Evolutionary conservation across 208 protist genomes (phyloP).

Genomic region (Vickermania spadyakhi): DNA sequence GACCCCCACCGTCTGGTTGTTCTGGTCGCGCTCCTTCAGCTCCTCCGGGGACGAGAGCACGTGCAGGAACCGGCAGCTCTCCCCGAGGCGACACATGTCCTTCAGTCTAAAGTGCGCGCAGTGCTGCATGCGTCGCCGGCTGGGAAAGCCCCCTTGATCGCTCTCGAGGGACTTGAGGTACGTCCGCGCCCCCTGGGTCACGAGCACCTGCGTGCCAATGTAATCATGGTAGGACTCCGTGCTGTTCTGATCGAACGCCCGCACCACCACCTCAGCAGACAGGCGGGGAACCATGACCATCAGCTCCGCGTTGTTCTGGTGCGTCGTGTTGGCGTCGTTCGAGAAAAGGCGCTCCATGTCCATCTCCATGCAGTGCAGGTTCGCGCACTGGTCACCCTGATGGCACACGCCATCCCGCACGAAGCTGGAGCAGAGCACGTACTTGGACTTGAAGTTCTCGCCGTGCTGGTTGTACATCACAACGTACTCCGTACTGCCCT

Average conservation of each 20-base stretch:
- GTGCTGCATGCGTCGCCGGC: slow-evolving; percentile 78
- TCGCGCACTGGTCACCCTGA: slow-evolving; percentile 15
- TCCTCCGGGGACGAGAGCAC: slow-evolving; percentile 42
- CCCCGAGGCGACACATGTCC: slow-evolving; percentile 69
- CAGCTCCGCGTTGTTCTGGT: slow-evolving; percentile 43
- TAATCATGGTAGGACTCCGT: slow-evolving; percentile 54
- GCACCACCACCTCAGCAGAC: slow-evolving; percentile 47
- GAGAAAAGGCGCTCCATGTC: slow-evolving; percentile 28
- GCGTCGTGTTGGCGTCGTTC: slow-evolving; percentile 36
- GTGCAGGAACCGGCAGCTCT: slow-evolving; percentile 71
- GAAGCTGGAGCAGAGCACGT: slow-evolving; percentile 40
- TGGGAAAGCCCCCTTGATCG: slow-evolving; percentile 35
- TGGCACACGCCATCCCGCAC: slow-evolving; percentile 9
- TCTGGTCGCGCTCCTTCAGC: not conserved
- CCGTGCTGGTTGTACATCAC: slow-evolving; percentile 78
- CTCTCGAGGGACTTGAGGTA: slow-evolving; percentile 52
- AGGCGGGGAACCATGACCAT: slow-evolving; percentile 46
- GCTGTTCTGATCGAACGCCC: slow-evolving; percentile 80
- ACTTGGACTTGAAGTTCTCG: slow-evolving; percentile 78
- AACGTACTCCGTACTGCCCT: slow-evolving; percentile 57
- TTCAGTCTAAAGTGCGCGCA: slow-evolving; percentile 83
- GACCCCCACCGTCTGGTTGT: not conserved
- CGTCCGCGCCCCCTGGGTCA: slow-evolving; percentile 52
- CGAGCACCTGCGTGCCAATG: slow-evolving; percentile 48
- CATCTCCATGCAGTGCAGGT: slow-evolving; percentile 47